Evolutionary conservation across 176 grass and related monocot genomes (phyloP), one percentile per base, ranked within the genome.

Genomic region (Oryza nivara): DNA sequence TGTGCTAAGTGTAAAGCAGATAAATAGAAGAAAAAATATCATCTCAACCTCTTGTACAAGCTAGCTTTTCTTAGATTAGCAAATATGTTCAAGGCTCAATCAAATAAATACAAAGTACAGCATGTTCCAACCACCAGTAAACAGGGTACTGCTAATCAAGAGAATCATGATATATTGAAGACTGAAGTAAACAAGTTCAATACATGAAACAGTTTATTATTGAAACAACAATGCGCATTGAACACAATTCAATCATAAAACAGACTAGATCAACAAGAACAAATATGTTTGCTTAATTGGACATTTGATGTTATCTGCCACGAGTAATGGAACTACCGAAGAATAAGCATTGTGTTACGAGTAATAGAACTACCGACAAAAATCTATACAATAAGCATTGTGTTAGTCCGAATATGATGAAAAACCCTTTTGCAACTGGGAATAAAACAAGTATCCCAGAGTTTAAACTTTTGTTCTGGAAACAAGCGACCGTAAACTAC

Each of bases 51-150:
- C 44, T 25, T 32, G 11, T 7, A 58, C 4, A 36, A 17, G 9
- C 13, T 35, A 51, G 23, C 25, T 51, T 49, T 28, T 51, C 11
- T 74, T 32, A 58, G 35, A 56, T 7, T 5, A 16, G 15, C 2
- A 75, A n/a, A 60, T 11, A 38, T 72, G 49, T 81, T 41, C 14
- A 40, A 67, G 19, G 30, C 22, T 38, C 8, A 84, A 76, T 67
- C 43, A 11, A 9, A 52, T 7, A n/a, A 83, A 67, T 35, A 75
- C 8, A 54, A 56, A 82, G 66, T 38, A 47, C 16, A 19, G 12
- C 4, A 71, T 54, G n/a, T 58, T 71, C 3, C 3, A 40, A 10
- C 5, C 54, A 1, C 3, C 26, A 9, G 8, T 16, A 41, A 22
- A 38, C 7, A 36, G 20, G 32, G 17, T 15, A 20, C 49, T 38